Base-by-base conservation (phyloP, 2,329 filamentous ascomycete genomes). In the Penicillium sp. region DNA sequence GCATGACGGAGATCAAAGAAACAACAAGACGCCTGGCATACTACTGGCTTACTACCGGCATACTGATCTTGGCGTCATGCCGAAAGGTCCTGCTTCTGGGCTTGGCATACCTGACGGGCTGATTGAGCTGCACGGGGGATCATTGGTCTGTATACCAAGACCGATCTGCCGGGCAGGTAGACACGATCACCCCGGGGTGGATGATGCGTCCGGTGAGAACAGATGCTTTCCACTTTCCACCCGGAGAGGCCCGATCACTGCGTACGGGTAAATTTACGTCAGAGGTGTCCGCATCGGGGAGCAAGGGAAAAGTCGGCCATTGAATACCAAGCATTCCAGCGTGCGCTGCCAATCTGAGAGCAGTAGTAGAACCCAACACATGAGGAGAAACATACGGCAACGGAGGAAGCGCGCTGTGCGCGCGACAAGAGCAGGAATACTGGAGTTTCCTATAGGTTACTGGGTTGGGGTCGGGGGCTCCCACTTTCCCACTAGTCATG, bases 351-450 rank as follows among this genome's bases (percentile, higher is more conserved):
- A 43, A 44, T 30, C 44, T 22, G 33, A 42, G 36, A 31, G 25
- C 13, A 33, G 16, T 14, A 18, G 33, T 6, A 35, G 14, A 3
- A 35, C 18, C n/a, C n/a, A n/a, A 35, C 16, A 35, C 33, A 36
- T 36, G 33, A 20, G 33, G 31, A 33, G 33, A 18, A 36, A 18
- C 33, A 30, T 13, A 2, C 14, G 6, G 11, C 14, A 24, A 43
- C 8, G 14, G 24, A 30, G 22, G 44, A 55, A 57, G 54, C 56
- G 56, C 56, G 56, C 51, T 51, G 41, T 55, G 54, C 56, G 54
- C 56, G 49, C 16, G 33, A 18, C 16, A 36, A 20, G 16, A 35
- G 3, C 1, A 9, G 33, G 33, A 8, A 31, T 30, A 30, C 10
- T 30, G 13, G 9, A 13, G 27, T 8, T 11, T 30, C 9, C 27